A percentile compares a stretch with the other conserved stretches of the same genome.
Evolutionary conservation across 345 rosid genomes (phyloP).

Genomic region (Lumnitzera littorea): DNA sequence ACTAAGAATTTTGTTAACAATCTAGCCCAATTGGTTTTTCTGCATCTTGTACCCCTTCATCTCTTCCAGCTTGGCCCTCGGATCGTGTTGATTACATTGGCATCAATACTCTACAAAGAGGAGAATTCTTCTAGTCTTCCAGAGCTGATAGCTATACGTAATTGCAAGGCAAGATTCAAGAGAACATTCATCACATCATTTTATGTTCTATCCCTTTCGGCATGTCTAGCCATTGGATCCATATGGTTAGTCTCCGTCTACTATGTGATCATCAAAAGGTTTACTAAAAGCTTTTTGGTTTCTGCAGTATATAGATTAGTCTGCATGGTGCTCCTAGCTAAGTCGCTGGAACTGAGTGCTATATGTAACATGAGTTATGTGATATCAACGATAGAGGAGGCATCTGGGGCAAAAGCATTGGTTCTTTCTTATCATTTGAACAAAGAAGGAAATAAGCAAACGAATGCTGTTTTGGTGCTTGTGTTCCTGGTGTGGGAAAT

Average conservation of each 20-base stretch:
- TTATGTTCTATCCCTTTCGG: constrained; percentile 15
- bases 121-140: constrained; percentile 4
- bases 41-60: constrained; percentile 18
- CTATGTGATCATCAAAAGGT: neutral
- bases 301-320: constrained; percentile 9
- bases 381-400: constrained; percentile 9
- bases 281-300: neutral
- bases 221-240: constrained; percentile 13
- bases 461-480: constrained; percentile 4
- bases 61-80: constrained; percentile 14
- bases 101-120: constrained; percentile 11
- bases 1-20: constrained; percentile 2
- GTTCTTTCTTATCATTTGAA: constrained; percentile 6
- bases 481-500: constrained; percentile 17
- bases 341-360: constrained; percentile 10
- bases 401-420: constrained; percentile 12
- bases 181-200: constrained; percentile 6
- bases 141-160: constrained; percentile 3
- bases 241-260: constrained; percentile 15
- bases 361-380: constrained; percentile 14
- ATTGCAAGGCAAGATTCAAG: neutral
- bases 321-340: constrained; percentile 4
- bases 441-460: constrained; percentile 6
- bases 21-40: constrained; percentile 10
- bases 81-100: constrained; percentile 2